Evolutionary conservation across 768 basidiomycete genomes (phyloP), one percentile per base, ranked within the genome.

Genomic region (Mycena vulgaris): DNA sequence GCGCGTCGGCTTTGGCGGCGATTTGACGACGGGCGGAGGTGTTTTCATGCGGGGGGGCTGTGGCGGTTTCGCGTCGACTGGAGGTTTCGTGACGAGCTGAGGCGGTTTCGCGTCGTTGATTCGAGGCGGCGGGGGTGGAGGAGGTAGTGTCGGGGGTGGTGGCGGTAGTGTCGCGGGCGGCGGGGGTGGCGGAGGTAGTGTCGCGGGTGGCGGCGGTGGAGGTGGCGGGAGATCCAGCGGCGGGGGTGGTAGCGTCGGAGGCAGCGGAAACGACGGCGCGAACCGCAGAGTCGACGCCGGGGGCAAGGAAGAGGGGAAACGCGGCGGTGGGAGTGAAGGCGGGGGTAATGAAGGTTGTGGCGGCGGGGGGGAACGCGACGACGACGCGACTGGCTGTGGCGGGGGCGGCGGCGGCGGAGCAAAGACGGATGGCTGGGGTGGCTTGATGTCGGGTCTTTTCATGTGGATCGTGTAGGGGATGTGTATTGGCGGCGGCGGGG

Each of bases 11-110:
- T 35, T 17, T 2, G 48, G 27, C 33, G 60, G 42, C 9, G 3
- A 23, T 51, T 63, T 17, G 51, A 35, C 25, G 33, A 45, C 42
- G 4, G 27, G 39, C 7, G 63, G 85, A 81, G 16, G 84, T 78
- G 77, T 73, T 25, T 74, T 61, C n/a, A n/a, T n/a, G n/a, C n/a
- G n/a, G n/a, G n/a, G n/a, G 19, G 87, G 90, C 5, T 80, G 81
- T 17, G n/a, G 81, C 16, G 23, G 31, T 5, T n/a, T n/a, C 21
- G 35, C 39, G 37, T 39, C 8, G 47, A 28, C 16, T 35, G 60
- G 42, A 1, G 3, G 37, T 51, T 63, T 17, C 37, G 37, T 35
- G 33, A 45, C 42, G 4, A 19, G 39, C 7, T 52, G 85, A 81
- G 16, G 84, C 78, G 77, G 74, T 25, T 74, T 61, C n/a, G n/a